Evolutionary conservation across 495 filamentous ascomycete species (phyloP), one percentile per base, ranked within the genome.

Genomic region (Rusavskia elegans): DNA sequence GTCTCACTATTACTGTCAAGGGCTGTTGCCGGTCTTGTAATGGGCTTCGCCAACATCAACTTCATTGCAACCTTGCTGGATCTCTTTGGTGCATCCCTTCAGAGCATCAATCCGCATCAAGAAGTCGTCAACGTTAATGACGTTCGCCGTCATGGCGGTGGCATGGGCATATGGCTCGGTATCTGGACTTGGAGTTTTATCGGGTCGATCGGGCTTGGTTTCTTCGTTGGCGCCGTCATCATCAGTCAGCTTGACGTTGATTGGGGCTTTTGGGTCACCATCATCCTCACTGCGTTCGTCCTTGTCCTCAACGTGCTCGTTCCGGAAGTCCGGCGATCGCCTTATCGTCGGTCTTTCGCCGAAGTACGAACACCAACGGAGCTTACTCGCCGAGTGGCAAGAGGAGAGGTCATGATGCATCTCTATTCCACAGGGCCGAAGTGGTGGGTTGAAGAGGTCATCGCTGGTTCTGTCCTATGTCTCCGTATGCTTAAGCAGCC

Each of bases 11-110:
- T 88, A 14, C 65, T 82, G 29, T 72, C 80, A 21, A 70, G 85
- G 36, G 71, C 69, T 2, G 53, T 81, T 48, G 80, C 83, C 59
- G 84, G 84, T 3, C 64, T 85, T 40, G 71, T 73, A 17, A 71
- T 88, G 16, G 85, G 85, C 3, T 84, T 87, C 61, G 80, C 80
- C 16, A 83, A 81, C 55, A 81, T 87, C 70, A 89, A 87, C 58
- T 82, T 82, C 57, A 71, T 81, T 54, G 71, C 76, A 0, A 82
- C 78, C 1, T 68, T 89, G 32, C 73, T 81, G 2, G 85, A 89
- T 61, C 70, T 89, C 10, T 89, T 85, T 57, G 84, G 84, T 4
- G 76, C 80, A 13, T 84, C 80, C 0, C 63, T 86, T 35, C 82
- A 85, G 68, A 83, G 80, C 59, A 69, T 71, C 16, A 78, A 79